Evolutionary conservation across 192 early-diverging fungal genomes (phyloP).

Genomic region (Coemansia sp.): DNA sequence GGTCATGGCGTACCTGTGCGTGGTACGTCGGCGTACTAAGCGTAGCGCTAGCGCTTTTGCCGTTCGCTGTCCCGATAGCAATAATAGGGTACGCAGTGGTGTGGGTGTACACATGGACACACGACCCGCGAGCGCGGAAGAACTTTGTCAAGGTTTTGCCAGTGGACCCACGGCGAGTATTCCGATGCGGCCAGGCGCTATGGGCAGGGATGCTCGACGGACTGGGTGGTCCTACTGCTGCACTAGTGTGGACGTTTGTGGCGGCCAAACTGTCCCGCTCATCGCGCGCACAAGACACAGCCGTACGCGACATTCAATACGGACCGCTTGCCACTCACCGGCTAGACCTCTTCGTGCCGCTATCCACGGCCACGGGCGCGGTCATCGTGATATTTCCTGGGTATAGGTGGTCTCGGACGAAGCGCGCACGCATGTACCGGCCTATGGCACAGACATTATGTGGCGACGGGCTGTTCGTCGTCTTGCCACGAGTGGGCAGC

Average conservation of each 20-base stretch:
- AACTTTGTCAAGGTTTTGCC: constrained; percentile 37
- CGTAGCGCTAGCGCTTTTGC: constrained; percentile 27
- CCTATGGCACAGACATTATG: constrained; percentile 56
- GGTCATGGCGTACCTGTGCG: constrained; percentile 21
- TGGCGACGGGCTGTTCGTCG: constrained; percentile 51
- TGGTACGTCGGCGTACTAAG: constrained; percentile 15
- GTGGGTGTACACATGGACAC: constrained; percentile 54
- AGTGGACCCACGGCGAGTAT: constrained; percentile 42
- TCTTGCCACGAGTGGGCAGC: constrained; percentile 47
- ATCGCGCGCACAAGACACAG: constrained; percentile 43
- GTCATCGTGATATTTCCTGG: constrained; percentile 48
- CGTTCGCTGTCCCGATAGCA: constrained; percentile 38
- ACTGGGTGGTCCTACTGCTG: constrained; percentile 45
- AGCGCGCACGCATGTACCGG: constrained; percentile 50
- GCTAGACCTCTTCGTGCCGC: constrained; percentile 50
- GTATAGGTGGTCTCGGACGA: constrained; percentile 50
- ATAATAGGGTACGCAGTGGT: constrained; percentile 30
- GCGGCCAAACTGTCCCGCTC: constrained; percentile 45
- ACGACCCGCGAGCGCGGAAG: constrained; percentile 46
- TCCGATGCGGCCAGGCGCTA: constrained; percentile 44
- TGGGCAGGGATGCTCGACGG: constrained; percentile 54
- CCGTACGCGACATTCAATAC: constrained; percentile 53
- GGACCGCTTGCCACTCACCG: constrained; percentile 50
- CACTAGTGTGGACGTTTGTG: constrained; percentile 42
- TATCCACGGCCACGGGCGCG: constrained; percentile 19